phyloP scores from a whole-genome alignment of 306 rosid species.

The Inga laurina region DNA sequence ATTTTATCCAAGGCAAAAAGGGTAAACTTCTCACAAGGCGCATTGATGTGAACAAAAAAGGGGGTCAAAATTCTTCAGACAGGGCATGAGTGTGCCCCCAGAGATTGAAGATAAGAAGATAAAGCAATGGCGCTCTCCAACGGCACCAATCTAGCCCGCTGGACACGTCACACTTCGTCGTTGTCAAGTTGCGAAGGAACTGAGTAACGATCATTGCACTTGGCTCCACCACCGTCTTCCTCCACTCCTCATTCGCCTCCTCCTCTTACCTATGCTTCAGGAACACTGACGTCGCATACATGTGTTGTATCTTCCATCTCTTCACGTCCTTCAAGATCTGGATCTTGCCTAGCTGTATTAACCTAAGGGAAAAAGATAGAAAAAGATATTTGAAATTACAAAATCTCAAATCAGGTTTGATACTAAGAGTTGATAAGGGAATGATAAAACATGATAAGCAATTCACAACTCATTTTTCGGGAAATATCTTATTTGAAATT shows the following conservation, averaged over 20 bases:
- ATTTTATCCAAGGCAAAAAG: background rate
- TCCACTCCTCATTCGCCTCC: conserved; percentile 57
- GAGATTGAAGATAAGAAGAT: background rate
- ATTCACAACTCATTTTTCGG: too few relatives aligned
- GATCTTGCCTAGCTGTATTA: conserved; percentile 52
- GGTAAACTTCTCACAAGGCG: background rate
- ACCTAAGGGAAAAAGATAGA: too few relatives aligned
- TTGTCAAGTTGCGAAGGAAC: conserved; percentile 35
- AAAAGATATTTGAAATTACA: too few relatives aligned
- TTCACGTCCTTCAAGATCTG: conserved; percentile 39
- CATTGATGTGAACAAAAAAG: background rate
- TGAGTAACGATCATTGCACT: conserved; percentile 39
- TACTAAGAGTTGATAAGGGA: too few relatives aligned
- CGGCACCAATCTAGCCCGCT: background rate
- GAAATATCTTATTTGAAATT: too few relatives aligned
- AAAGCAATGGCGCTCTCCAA: conserved; percentile 28
- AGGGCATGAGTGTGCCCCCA: background rate
- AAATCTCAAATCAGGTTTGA: too few relatives aligned
- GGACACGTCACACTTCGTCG: background rate
- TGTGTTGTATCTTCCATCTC: conserved; percentile 54
- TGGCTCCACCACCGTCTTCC: conserved; percentile 46
- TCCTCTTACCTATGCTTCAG: conserved; percentile 33
- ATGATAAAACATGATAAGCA: too few relatives aligned
- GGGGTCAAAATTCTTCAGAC: background rate
- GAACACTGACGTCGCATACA: conserved; percentile 64